Evolutionary conservation across 2,329 filamentous ascomycete species (phyloP).

Genomic region (Paramyrothecium sp.): DNA sequence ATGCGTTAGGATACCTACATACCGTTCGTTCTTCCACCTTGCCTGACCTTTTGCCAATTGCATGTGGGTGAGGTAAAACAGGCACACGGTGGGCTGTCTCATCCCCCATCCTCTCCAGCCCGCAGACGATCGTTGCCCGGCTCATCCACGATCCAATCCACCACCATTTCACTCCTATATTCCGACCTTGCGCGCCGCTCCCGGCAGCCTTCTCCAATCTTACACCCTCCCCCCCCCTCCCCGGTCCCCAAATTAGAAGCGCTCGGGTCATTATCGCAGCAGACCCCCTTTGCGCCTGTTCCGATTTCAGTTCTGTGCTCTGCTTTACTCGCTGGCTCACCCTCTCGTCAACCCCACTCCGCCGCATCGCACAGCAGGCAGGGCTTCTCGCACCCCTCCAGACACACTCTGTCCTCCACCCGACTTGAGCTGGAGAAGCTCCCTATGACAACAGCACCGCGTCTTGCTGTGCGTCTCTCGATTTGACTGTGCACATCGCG

Average conservation of each 20-base stretch:
- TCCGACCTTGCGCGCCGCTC: too few relatives aligned
- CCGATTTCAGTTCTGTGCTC: too few relatives aligned
- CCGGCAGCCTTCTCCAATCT: background rate
- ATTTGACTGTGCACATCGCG: background rate
- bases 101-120: background rate
- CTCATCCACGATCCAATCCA: background rate
- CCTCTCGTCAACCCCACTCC: background rate
- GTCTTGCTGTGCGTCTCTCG: background rate
- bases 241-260: background rate
- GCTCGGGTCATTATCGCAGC: background rate
- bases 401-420: too few relatives aligned
- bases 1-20: too few relatives aligned
- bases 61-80: too few relatives aligned
- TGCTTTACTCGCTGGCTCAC: too few relatives aligned
- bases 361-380: background rate
- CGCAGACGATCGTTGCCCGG: background rate
- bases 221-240: background rate
- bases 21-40: too few relatives aligned
- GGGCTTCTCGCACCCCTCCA: background rate
- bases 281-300: background rate
- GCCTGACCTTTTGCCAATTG: too few relatives aligned
- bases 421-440: background rate
- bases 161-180: too few relatives aligned
- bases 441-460: background rate
- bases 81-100: background rate